phyloP scores from a whole-genome alignment of 495 filamentous ascomycete species.

The Penicillium flavigenum region DNA sequence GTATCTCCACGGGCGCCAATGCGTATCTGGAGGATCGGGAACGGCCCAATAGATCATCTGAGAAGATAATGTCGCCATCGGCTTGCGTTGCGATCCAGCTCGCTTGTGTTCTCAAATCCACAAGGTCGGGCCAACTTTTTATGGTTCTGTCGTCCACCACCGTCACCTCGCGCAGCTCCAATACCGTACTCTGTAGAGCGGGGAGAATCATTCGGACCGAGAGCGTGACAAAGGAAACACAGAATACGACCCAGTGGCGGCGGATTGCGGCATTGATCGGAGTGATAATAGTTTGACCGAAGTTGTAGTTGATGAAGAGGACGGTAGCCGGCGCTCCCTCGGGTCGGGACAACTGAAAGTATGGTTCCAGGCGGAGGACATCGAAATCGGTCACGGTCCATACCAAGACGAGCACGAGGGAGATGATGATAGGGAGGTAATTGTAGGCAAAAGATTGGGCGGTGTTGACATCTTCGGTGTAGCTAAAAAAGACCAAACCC shows the following conservation, averaged over 20 bases:
- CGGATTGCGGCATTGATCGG: slow-evolving; percentile 38
- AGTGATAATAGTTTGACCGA: slow-evolving; percentile 42
- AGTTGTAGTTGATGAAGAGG: slow-evolving; percentile 47
- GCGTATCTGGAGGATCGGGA: slow-evolving; percentile 36
- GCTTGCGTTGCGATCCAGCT: slow-evolving; percentile 39
- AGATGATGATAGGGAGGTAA: slow-evolving; percentile 40
- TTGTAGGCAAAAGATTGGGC: slow-evolving; percentile 40
- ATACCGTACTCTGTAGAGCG: slow-evolving; percentile 37
- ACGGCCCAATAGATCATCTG: slow-evolving; percentile 23
- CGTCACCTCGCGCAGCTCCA: slow-evolving; percentile 38
- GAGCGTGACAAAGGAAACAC: slow-evolving; percentile 37
- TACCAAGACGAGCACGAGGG: slow-evolving; percentile 35
- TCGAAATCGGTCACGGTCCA: slow-evolving; percentile 47
- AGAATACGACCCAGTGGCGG: slow-evolving; percentile 39
- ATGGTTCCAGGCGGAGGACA: slow-evolving; percentile 43
- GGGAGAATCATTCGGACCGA: slow-evolving; percentile 41
- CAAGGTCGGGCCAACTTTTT: slow-evolving; percentile 37
- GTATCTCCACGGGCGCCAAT: slow-evolving; percentile 40
- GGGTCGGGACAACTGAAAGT: slow-evolving; percentile 40
- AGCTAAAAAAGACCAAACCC: slow-evolving; percentile 34
- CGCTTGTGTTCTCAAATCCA: slow-evolving; percentile 34
- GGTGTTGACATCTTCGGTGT: slow-evolving; percentile 37
- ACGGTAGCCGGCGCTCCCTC: slow-evolving; percentile 38
- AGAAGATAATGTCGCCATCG: slow-evolving; percentile 26
- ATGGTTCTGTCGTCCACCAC: slow-evolving; percentile 25